phyloP scores from a whole-genome alignment of 2,329 filamentous ascomycete genomes.

The Colletotrichum filicis region DNA sequence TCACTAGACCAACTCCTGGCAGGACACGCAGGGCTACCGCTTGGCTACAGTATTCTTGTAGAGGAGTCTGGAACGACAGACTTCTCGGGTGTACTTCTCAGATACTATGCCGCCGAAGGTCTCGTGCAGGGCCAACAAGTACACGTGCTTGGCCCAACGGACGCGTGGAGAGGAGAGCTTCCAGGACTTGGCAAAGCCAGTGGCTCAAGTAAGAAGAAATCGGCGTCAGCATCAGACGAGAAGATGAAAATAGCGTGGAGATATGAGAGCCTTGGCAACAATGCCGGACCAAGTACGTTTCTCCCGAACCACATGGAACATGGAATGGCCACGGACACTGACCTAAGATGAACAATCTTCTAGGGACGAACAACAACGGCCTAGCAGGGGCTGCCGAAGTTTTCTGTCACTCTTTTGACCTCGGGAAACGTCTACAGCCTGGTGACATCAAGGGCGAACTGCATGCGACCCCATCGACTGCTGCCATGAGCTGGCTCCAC shows the following conservation, averaged over 20 bases:
- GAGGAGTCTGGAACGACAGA: conserved; percentile 95
- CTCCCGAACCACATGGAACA: background rate
- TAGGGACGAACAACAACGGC: conserved; percentile 16
- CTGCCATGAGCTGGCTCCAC: conserved; percentile 34
- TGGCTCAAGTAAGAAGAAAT: conserved; percentile 50
- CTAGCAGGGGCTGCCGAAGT: conserved; percentile 41
- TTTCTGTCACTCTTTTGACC: conserved; percentile 81
- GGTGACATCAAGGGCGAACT: conserved; percentile 62
- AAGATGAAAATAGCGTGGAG: conserved; percentile 99
- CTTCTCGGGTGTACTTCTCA: conserved; percentile 84
- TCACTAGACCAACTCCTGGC: conserved; percentile 88
- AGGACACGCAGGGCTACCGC: conserved; percentile 84
- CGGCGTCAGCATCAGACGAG: conserved; percentile 62
- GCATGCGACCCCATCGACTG: conserved; percentile 55
- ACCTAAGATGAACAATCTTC: background rate
- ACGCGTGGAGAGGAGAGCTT: conserved; percentile 84
- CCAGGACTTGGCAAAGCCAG: conserved; percentile 72
- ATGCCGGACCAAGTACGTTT: conserved; percentile 34
- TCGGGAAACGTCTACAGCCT: conserved; percentile 70
- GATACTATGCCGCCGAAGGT: conserved; percentile 93
- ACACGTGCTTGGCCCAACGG: conserved; percentile 83
- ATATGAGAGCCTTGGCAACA: conserved; percentile 78
- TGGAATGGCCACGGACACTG: background rate
- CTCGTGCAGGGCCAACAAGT: conserved; percentile 90
- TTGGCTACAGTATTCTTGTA: conserved; percentile 83